phyloP scores from a whole-genome alignment of 2,329 filamentous ascomycete species.

The Chaetoscypha palmicola region DNA sequence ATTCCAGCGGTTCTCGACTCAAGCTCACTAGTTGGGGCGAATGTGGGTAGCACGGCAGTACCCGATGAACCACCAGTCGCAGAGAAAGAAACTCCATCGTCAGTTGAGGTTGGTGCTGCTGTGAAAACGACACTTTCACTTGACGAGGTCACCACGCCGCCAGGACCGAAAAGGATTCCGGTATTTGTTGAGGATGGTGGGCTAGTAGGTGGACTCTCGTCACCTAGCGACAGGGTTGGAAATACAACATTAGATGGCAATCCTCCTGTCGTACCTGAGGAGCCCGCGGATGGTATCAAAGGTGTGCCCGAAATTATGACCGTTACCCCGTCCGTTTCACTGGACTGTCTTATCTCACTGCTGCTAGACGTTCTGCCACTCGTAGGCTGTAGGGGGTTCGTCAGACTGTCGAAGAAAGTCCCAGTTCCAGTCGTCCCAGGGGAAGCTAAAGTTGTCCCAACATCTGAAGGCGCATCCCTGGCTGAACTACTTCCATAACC shows the following conservation, averaged over 20 bases:
- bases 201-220: background rate
- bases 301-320: too few species aligned
- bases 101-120: slow-evolving; percentile 7
- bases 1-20: background rate
- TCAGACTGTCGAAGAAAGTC: slow-evolving; percentile 3
- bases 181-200: slow-evolving; percentile 11
- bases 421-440: slow-evolving; percentile 8
- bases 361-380: background rate
- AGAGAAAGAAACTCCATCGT: background rate
- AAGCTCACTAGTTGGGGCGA: slow-evolving; percentile 2
- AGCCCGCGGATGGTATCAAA: background rate
- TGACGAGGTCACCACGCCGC: slow-evolving; percentile 24
- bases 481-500: slow-evolving; percentile 2
- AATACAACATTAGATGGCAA: slow-evolving; percentile 8
- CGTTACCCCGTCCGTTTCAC: too few species aligned
- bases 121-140: slow-evolving; percentile 4
- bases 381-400: slow-evolving; percentile 3
- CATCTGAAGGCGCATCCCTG: background rate
- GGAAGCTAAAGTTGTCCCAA: background rate
- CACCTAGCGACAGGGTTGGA: slow-evolving; percentile 2
- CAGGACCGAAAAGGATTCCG: slow-evolving; percentile 28
- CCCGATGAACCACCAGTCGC: background rate
- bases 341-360: background rate
- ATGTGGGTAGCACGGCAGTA: background rate
- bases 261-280: slow-evolving; percentile 7